phyloP scores from a whole-genome alignment of 2,329 filamentous ascomycete genomes.

The Calycina marina region DNA sequence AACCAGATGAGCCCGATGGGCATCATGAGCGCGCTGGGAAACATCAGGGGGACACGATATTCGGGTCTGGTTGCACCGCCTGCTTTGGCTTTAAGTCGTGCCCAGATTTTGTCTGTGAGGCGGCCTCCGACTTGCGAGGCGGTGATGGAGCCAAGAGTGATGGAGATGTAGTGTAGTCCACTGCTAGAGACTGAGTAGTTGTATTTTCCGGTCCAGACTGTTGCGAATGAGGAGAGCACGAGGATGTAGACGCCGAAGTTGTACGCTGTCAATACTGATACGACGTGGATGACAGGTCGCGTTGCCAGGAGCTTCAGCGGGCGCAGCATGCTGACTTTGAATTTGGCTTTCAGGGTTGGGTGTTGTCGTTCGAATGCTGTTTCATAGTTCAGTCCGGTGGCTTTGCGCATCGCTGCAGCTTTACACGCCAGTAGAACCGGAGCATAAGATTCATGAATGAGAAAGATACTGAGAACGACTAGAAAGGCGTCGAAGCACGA shows the following conservation, averaged over 20 bases:
- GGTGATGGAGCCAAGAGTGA: conserved; percentile 14
- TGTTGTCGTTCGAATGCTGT: too few relatives aligned
- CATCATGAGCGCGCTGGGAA: conserved; percentile 35
- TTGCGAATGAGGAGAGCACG: background rate
- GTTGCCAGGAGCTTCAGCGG: background rate
- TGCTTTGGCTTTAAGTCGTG: conserved; percentile 6
- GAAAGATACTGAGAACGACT: conserved; percentile 31
- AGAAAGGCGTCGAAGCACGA: conserved; percentile 26
- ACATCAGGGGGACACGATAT: conserved; percentile 43
- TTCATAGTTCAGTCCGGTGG: too few relatives aligned
- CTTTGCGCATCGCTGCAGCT: conserved; percentile 12
- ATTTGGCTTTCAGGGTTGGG: background rate
- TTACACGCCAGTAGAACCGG: conserved; percentile 30
- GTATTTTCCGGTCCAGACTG: background rate
- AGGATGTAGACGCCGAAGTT: background rate
- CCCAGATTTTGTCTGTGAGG: conserved; percentile 14
- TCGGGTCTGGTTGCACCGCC: conserved; percentile 49
- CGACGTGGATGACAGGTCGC: background rate
- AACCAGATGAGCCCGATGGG: conserved; percentile 41
- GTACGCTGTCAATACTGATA: background rate
- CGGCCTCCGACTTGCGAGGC: conserved; percentile 27
- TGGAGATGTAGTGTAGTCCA: background rate
- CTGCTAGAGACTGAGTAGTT: background rate
- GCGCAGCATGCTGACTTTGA: background rate
- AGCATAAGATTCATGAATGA: conserved; percentile 34